phyloP scores from a whole-genome alignment of 208 protist genomes.

The Crithidia brevicula region DNA sequence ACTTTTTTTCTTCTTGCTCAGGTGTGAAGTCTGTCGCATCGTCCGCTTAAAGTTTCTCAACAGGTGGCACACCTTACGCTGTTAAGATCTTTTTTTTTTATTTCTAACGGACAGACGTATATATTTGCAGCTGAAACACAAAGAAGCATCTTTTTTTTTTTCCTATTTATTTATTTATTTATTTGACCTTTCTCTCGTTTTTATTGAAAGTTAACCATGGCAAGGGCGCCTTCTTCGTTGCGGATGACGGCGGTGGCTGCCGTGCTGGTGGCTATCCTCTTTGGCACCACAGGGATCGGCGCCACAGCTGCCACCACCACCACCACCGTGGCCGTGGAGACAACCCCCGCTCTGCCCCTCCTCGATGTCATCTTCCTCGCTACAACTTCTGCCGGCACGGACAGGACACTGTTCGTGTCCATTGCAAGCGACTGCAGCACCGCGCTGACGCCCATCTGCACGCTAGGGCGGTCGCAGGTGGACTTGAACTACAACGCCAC shows the following conservation, averaged over 20 bases:
- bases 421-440: constrained; percentile 24
- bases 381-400: constrained; percentile 19
- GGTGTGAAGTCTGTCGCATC: too few species aligned
- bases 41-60: too few species aligned
- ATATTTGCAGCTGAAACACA: neutral
- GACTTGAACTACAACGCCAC: constrained; percentile 34
- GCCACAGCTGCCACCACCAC: neutral
- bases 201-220: neutral
- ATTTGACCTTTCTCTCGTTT: neutral
- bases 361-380: constrained; percentile 63
- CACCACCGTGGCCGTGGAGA: constrained; percentile 32
- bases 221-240: neutral
- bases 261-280: neutral
- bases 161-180: neutral
- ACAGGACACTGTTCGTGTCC: constrained; percentile 52
- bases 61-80: too few species aligned
- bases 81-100: neutral
- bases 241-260: neutral
- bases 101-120: too few species aligned
- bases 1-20: constrained; percentile 6
- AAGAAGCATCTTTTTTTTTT: constrained; percentile 1
- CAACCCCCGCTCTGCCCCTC: constrained; percentile 41
- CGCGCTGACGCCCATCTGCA: constrained; percentile 38
- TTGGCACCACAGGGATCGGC: neutral
- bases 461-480: constrained; percentile 19